Base-by-base conservation (phyloP, 2,329 filamentous ascomycete species). In the Colletotrichum cereale region DNA sequence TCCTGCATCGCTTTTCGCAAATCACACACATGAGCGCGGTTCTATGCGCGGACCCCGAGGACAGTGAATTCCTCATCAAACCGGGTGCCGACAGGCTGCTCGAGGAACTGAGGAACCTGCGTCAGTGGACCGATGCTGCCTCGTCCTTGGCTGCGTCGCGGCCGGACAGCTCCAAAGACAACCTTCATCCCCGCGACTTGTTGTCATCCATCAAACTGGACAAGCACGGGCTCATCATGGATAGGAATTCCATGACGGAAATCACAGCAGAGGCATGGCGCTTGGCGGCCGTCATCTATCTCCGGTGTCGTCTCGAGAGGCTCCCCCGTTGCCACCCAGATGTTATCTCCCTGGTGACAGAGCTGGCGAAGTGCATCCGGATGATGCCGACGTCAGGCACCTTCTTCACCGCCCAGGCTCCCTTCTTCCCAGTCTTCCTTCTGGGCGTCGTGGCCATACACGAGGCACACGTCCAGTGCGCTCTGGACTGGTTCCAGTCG, bases 221-320 rank as follows among this genome's bases (percentile, higher is more conserved):
- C 29, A 48, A 57, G 14, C 24, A 44, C 34, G 67, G 67, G 18
- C 11, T 71, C 3, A 56, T 73, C 26, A 50, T 50, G 14, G 60
- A 58, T 50, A 67, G 40, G 12, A 56, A 76, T 10, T 75, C 76
- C 11, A 84, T 84, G 82, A 83, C 82, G 0, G 78, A 80, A 42
- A 79, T 82, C 12, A 83, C 82, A 6, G 82, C 82, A 0, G 82
- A 84, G 72, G 80, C 81, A 12, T 84, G 82, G 82, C 80, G 82
- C 58, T 67, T 84, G 47, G 79, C 82, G 5, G 80, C 78, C 6
- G 78, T 83, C 10, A 75, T 83, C 10, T 84, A 84, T 69, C 66
- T 81, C 12, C 80, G 82, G 65, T 84, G 81, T 50, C 80, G 82
- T 29, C 77, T 82, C 18, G 62, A 80, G 52, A 83, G 82, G 55